These are phyloP conservation scores for sorghum (Sorghum bicolor) DNA, from an alignment of 176 grass and related monocot genomes.

Conservation along the genomic window DNA sequence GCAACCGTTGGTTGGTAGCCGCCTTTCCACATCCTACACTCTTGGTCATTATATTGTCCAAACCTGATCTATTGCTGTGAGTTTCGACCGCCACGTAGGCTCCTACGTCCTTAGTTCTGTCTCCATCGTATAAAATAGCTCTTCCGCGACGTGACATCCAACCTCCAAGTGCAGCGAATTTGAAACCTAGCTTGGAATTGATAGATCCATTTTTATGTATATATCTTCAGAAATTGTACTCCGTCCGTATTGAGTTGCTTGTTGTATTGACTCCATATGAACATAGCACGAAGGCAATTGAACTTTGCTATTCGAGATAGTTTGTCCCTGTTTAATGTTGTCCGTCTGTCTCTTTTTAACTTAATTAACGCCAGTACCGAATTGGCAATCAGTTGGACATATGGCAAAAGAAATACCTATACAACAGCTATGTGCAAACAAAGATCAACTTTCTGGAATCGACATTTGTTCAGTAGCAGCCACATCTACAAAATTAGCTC, in stretches of 20 bases:
- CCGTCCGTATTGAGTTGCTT: neutral
- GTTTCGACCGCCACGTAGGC: neutral
- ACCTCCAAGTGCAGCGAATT: neutral
- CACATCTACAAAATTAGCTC: neutral
- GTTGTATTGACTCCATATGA: neutral
- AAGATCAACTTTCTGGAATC: neutral
- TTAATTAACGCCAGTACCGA: neutral
- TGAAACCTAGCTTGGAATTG: neutral
- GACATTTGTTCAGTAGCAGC: too few relatives aligned
- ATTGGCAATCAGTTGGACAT: neutral
- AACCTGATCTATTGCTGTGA: conserved; percentile 1
- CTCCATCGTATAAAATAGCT: neutral
- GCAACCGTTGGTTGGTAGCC: neutral
- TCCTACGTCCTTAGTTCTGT: neutral
- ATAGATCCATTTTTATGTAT: neutral
- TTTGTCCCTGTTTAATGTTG: neutral
- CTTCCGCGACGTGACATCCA: neutral
- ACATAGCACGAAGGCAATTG: neutral
- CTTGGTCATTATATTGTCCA: neutral
- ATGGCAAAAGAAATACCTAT: neutral
- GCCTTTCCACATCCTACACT: neutral
- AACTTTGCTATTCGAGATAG: neutral
- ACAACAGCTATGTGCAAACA: neutral
- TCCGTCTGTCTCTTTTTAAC: neutral
- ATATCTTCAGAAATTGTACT: neutral